A percentile compares a stretch with the other conserved stretches of the same genome.
These are phyloP conservation scores for Pezicula radicicola DNA, from an alignment of 2,329 filamentous ascomycete genomes.

Conservation along the genomic window DNA sequence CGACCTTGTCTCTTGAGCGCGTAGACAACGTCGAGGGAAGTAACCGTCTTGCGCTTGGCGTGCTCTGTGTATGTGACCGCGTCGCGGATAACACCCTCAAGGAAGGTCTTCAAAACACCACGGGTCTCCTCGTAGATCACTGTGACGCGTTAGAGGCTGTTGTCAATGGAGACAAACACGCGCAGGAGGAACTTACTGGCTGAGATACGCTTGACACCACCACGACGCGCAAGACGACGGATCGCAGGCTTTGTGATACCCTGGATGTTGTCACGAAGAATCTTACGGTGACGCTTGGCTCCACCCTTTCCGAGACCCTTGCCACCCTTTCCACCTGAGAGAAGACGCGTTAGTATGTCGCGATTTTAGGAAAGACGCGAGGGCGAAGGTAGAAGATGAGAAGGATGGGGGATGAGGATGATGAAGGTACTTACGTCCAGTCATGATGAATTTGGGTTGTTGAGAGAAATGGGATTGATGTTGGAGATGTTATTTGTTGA, in stretches of 20 bases:
- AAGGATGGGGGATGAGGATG: background rate
- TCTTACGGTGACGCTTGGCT: conserved; percentile 99
- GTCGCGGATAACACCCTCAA: conserved; percentile 74
- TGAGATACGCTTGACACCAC: conserved; percentile 99
- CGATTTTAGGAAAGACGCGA: no score
- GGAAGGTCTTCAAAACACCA: conserved; percentile 76
- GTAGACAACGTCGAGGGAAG: conserved; percentile 62
- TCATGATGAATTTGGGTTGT: conserved; percentile 44
- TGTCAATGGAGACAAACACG: conserved; percentile 46
- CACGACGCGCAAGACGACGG: conserved; percentile 82
- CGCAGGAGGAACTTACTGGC: conserved; percentile 80
- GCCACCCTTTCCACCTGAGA: conserved; percentile 83
- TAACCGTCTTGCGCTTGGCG: conserved; percentile 75
- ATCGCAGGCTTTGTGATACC: conserved; percentile 99
- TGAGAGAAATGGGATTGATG: conserved; percentile 7
- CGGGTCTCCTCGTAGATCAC: conserved; percentile 83
- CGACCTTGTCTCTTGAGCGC: conserved; percentile 64
- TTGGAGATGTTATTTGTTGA: background rate
- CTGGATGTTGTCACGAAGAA: conserved; percentile 99
- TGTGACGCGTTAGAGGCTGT: conserved; percentile 26
- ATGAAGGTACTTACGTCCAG: conserved; percentile 49
- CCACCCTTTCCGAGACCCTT: conserved; percentile 98
- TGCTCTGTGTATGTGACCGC: conserved; percentile 81
- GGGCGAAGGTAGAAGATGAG: background rate
- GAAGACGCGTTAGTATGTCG: conserved; percentile 17